phyloP scores from a whole-genome alignment of 139 green algal genomes.

The Yamagishiella unicocca region DNA sequence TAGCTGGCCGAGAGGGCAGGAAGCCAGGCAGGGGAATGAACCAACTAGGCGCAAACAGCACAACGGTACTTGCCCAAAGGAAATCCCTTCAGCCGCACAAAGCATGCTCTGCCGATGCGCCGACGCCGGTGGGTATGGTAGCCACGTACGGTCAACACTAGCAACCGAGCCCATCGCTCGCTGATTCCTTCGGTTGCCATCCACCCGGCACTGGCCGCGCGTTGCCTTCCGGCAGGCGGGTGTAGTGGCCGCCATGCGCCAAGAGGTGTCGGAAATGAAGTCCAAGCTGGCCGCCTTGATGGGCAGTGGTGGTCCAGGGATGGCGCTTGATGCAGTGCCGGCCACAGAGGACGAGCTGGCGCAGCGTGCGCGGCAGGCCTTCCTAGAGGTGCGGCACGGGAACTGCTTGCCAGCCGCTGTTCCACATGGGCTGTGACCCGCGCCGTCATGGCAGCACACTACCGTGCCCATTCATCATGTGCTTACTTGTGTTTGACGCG shows the following conservation, averaged over 20 bases:
- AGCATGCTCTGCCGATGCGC: background rate
- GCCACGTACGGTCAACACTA: background rate
- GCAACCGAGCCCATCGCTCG: too few species aligned
- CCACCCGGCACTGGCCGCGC: too few species aligned
- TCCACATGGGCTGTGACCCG: too few species aligned
- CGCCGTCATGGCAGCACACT: too few species aligned
- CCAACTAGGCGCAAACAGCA: background rate
- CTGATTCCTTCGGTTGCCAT: too few species aligned
- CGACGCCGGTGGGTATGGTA: background rate
- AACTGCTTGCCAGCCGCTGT: too few species aligned
- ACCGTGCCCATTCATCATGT: too few species aligned
- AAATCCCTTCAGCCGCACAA: background rate
- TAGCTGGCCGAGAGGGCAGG: too few species aligned
- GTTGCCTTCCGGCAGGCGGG: constrained; percentile 43
- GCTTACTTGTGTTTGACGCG: too few species aligned
- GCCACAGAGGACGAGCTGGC: constrained; percentile 32
- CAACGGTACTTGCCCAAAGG: too few species aligned
- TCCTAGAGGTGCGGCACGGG: constrained; percentile 41
- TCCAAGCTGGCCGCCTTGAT: background rate
- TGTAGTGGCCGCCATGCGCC: constrained; percentile 34
- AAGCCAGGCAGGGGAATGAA: too few species aligned
- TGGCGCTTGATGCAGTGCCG: background rate
- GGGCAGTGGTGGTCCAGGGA: background rate
- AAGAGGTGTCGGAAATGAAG: constrained; percentile 48
- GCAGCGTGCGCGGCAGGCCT: constrained; percentile 34